Percentiles rank a stretch among this genome's conserved stretches.
Evolutionary conservation across 2,329 filamentous ascomycete genomes (phyloP).

Genomic region (Pseudogymnoascus sp.): DNA sequence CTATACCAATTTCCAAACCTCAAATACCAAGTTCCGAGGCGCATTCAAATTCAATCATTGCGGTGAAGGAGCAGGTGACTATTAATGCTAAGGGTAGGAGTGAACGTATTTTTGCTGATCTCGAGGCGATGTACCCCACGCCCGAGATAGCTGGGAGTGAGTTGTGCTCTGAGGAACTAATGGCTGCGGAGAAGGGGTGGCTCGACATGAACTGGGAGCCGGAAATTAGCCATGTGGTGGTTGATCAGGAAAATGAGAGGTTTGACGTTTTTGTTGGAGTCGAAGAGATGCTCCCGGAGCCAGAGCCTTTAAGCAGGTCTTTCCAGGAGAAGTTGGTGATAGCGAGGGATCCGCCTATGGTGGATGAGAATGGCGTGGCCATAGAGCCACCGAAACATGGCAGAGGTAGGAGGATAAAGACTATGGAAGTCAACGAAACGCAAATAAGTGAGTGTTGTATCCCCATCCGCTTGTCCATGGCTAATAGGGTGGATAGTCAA

Average conservation of each 20-base stretch:
- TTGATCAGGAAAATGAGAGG: background rate
- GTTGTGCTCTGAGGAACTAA: conserved; percentile 85
- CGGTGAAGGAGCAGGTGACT: conserved; percentile 68
- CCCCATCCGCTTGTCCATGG: background rate
- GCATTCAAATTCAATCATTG: conserved; percentile 55
- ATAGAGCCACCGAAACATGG: conserved; percentile 40
- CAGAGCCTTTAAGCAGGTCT: background rate
- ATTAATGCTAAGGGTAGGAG: conserved; percentile 77
- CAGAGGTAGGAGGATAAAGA: conserved; percentile 63
- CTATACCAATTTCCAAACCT: conserved; percentile 43
- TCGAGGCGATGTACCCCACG: conserved; percentile 78
- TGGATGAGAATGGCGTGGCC: conserved; percentile 54
- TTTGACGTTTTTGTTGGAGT: conserved; percentile 3
- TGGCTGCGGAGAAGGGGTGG: conserved; percentile 69
- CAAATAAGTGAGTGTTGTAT: conserved; percentile 66
- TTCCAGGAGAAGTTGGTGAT: conserved; percentile 29
- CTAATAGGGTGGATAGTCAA: conserved; percentile 59
- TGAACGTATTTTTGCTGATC: conserved; percentile 81
- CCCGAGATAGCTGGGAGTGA: conserved; percentile 65
- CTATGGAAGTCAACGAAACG: conserved; percentile 81
- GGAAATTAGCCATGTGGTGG: conserved; percentile 14
- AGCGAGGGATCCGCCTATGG: conserved; percentile 31
- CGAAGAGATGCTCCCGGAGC: background rate
- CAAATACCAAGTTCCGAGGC: conserved; percentile 35
- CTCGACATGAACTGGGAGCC: conserved; percentile 50